Percentiles rank a stretch among this genome's conserved stretches.
These are phyloP conservation scores for Ganoderma resinaceum DNA, from an alignment of 1,284 basidiomycete species.

Conservation along the genomic window DNA sequence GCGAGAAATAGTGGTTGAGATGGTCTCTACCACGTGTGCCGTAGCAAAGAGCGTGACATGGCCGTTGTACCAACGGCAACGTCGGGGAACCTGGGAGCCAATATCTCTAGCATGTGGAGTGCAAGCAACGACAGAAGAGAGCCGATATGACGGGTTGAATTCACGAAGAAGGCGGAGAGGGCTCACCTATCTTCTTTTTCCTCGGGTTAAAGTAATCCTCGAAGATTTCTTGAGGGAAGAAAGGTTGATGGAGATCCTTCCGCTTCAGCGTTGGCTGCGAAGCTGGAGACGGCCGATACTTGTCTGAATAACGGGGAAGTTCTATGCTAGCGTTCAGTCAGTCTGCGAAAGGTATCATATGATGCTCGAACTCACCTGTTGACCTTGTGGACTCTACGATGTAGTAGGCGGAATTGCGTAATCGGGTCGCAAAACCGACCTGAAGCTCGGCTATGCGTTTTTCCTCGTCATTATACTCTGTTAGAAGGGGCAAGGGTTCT, in stretches of 20 bases:
- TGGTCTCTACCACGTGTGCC: background rate
- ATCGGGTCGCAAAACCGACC: constrained; percentile 65
- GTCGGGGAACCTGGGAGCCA: background rate
- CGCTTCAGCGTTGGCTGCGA: constrained; percentile 71
- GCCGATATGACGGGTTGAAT: background rate
- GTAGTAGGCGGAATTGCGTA: constrained; percentile 75
- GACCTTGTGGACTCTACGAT: constrained; percentile 74
- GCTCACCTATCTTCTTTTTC: constrained; percentile 59
- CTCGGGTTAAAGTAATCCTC: constrained; percentile 81
- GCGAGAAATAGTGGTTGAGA: background rate
- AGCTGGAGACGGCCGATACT: constrained; percentile 68
- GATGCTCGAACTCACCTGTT: constrained; percentile 53
- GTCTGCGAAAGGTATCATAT: background rate
- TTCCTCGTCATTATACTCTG: constrained; percentile 69
- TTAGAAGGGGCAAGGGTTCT: constrained; percentile 66
- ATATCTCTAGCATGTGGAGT: background rate
- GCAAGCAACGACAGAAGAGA: background rate
- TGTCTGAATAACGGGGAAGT: constrained; percentile 80
- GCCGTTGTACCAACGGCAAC: background rate
- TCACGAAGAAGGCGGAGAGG: background rate
- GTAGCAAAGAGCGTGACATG: background rate
- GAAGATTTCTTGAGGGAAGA: constrained; percentile 80
- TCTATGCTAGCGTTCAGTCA: constrained; percentile 49
- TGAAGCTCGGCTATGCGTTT: constrained; percentile 69
- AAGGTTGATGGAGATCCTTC: constrained; percentile 72